Conservation (phyloP, 495 filamentous ascomycete species). For the Saxophila tyrrhenica region DNA sequence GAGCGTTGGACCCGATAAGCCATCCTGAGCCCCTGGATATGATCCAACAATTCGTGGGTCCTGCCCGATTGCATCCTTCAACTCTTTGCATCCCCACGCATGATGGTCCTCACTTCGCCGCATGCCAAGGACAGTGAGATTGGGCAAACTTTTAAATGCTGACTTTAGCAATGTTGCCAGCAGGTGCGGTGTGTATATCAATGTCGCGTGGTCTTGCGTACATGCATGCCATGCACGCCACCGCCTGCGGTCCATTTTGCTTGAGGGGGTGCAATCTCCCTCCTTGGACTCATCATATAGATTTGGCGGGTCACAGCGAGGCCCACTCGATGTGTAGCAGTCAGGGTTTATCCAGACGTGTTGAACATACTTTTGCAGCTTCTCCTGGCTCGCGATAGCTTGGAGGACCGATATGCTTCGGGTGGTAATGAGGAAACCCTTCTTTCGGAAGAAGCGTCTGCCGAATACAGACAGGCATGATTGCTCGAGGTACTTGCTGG, state of each 20-base stretch:
- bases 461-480: constrained; percentile 9
- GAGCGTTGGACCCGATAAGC: constrained; percentile 8
- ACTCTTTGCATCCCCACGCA: constrained; percentile 14
- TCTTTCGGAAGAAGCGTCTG: constrained; percentile 19
- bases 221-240: no score
- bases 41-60: constrained; percentile 14
- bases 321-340: constrained; percentile 10
- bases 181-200: neutral
- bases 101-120: constrained; percentile 14
- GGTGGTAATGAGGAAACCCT: constrained; percentile 16
- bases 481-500: neutral
- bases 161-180: neutral
- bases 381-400: constrained; percentile 3
- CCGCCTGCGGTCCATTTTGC: neutral
- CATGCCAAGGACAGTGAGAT: constrained; percentile 18
- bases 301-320: neutral
- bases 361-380: constrained; percentile 11
- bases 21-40: neutral
- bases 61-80: constrained; percentile 6
- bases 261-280: neutral
- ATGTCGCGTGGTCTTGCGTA: constrained; percentile 2
- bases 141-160: constrained; percentile 5
- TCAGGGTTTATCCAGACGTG: constrained; percentile 22
- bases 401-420: constrained; percentile 3
- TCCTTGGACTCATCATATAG: neutral